Evolutionary conservation across 495 filamentous ascomycete genomes (phyloP).

Genomic region (Penicillium waksmanii): DNA sequence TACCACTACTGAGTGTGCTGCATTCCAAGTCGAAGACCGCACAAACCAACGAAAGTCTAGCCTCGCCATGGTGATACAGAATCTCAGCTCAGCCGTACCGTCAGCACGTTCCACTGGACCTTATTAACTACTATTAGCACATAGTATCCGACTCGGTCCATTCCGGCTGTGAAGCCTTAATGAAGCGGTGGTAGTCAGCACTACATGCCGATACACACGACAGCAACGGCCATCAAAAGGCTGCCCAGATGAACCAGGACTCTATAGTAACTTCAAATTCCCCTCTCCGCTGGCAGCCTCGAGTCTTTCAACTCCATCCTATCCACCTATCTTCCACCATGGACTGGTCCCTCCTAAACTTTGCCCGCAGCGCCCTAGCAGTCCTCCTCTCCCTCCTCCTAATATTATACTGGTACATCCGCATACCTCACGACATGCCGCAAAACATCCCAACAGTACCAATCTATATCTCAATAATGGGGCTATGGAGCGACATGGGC

Average conservation of each 20-base stretch:
- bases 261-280: background rate
- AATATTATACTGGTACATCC: conserved; percentile 31
- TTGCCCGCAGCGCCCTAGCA: conserved; percentile 1
- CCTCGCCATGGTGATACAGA: background rate
- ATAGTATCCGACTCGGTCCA: background rate
- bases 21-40: too few species aligned
- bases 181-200: conserved; percentile 19
- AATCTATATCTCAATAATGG: conserved; percentile 39
- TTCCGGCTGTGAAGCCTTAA: conserved; percentile 1
- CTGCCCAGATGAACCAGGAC: too few species aligned
- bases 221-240: conserved; percentile 1
- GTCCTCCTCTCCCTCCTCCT: conserved; percentile 15
- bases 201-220: background rate
- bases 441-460: conserved; percentile 36
- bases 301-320: background rate
- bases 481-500: conserved; percentile 38
- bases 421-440: conserved; percentile 27
- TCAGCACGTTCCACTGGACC: conserved; percentile 10
- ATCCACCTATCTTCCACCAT: background rate
- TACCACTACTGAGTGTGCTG: too few species aligned
- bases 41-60: too few species aligned
- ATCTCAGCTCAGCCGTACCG: conserved; percentile 5
- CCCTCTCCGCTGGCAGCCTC: background rate
- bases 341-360: conserved; percentile 9
- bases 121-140: too few species aligned